Conservation (phyloP, 371 early-diverging fungal genomes). For the Lichtheimia corymbifera region DNA sequence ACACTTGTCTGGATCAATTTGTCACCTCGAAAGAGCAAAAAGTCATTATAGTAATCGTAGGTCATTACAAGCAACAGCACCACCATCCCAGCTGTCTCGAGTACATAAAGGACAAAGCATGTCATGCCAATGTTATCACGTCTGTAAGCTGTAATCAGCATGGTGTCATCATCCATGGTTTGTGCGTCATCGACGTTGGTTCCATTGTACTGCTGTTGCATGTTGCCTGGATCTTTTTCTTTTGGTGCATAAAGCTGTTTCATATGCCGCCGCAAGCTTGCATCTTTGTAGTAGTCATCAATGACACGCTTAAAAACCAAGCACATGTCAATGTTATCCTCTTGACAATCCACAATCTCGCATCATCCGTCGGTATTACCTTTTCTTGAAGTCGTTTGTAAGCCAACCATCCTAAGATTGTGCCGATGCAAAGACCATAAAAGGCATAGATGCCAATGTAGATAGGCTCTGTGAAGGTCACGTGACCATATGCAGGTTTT, state of each 20-base stretch:
- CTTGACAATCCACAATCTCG: not conserved
- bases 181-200: too few species aligned
- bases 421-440: constrained; percentile 60
- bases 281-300: too few species aligned
- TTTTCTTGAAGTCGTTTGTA: constrained; percentile 58
- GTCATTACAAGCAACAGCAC: constrained; percentile 38
- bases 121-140: constrained; percentile 29
- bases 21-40: constrained; percentile 30
- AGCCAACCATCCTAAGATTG: constrained; percentile 52
- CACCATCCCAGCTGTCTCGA: constrained; percentile 40
- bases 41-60: constrained; percentile 37
- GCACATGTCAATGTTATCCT: not conserved
- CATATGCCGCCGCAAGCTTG: too few species aligned
- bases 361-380: too few species aligned
- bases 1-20: constrained; percentile 38
- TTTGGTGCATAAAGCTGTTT: too few species aligned
- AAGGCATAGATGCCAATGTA: constrained; percentile 54
- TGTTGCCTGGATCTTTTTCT: too few species aligned
- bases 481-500: constrained; percentile 38
- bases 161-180: constrained; percentile 20
- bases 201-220: too few species aligned
- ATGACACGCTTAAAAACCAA: not conserved
- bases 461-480: constrained; percentile 43
- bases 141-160: constrained; percentile 39
- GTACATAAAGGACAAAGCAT: constrained; percentile 17